Evolutionary conservation across 495 filamentous ascomycete genomes (phyloP).

Genomic region (Neurospora sp.): DNA sequence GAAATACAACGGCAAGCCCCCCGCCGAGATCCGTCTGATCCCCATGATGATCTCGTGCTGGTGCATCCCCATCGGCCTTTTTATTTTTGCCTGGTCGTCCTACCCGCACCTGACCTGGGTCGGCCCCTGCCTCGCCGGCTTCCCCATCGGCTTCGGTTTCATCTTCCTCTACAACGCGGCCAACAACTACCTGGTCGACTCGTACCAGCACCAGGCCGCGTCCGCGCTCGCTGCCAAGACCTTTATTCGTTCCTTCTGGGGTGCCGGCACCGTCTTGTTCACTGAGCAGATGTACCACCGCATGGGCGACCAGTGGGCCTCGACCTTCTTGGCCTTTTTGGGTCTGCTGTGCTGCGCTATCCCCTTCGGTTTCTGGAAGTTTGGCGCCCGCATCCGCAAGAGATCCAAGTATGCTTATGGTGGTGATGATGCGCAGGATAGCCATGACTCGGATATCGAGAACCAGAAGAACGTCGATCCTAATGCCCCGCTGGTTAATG

Average conservation of each 20-base stretch:
- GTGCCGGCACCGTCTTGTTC: slow-evolving; percentile 64
- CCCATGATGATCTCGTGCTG: slow-evolving; percentile 83
- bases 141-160: slow-evolving; percentile 74
- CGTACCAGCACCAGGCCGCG: slow-evolving; percentile 77
- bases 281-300: slow-evolving; percentile 70
- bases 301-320: slow-evolving; percentile 67
- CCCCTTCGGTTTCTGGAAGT: slow-evolving; percentile 67
- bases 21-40: slow-evolving; percentile 64
- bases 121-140: slow-evolving; percentile 61
- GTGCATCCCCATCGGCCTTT: slow-evolving; percentile 64
- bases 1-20: slow-evolving; percentile 56
- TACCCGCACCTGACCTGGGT: slow-evolving; percentile 57
- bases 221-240: slow-evolving; percentile 80
- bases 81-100: slow-evolving; percentile 79
- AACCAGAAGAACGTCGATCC: slow-evolving; percentile 19
- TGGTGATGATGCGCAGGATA: slow-evolving; percentile 26
- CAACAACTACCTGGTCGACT: slow-evolving; percentile 75
- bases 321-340: slow-evolving; percentile 58
- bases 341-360: slow-evolving; percentile 64
- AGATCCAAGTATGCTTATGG: slow-evolving; percentile 56
- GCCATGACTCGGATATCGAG: slow-evolving; percentile 8
- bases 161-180: slow-evolving; percentile 79
- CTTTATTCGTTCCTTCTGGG: slow-evolving; percentile 69
- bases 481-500: slow-evolving; percentile 12
- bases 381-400: slow-evolving; percentile 55